These are phyloP conservation scores for Irpex sp. DNA, from an alignment of 1,284 basidiomycete genomes.

Conservation along the genomic window DNA sequence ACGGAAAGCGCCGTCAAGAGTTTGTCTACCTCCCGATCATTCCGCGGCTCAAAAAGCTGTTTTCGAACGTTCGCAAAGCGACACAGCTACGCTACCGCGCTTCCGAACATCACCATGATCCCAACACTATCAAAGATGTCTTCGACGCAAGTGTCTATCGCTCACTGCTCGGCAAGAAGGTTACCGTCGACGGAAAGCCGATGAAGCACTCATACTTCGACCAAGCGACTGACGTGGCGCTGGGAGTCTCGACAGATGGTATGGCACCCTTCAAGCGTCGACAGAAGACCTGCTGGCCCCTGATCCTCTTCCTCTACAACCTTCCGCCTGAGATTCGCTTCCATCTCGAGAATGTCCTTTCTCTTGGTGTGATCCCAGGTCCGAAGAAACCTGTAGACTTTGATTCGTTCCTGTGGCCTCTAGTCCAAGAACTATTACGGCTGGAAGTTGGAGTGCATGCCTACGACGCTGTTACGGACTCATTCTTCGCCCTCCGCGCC, in stretches of 20 bases:
- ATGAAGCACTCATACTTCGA: constrained; percentile 20
- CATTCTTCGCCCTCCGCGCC: constrained; percentile 31
- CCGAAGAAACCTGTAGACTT: constrained; percentile 38
- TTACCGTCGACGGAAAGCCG: constrained; percentile 13
- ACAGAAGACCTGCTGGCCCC: constrained; percentile 36
- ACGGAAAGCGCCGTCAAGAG: too few relatives aligned
- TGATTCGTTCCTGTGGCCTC: constrained; percentile 38
- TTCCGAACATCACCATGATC: neutral
- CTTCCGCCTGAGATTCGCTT: constrained; percentile 17
- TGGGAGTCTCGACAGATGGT: constrained; percentile 31
- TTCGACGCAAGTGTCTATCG: constrained; percentile 3
- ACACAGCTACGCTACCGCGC: constrained; percentile 21
- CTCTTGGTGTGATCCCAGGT: constrained; percentile 38
- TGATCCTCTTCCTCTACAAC: constrained; percentile 38
- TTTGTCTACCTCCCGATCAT: constrained; percentile 18
- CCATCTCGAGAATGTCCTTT: constrained; percentile 28
- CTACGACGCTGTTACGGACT: constrained; percentile 23
- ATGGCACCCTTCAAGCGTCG: constrained; percentile 35
- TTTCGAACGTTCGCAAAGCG: constrained; percentile 7
- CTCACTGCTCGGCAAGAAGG: neutral
- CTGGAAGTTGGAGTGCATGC: constrained; percentile 33
- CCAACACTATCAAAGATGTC: constrained; percentile 8
- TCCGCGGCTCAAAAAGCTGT: constrained; percentile 9
- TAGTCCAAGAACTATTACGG: constrained; percentile 32
- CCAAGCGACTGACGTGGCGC: constrained; percentile 26